Evolutionary conservation across 2,329 filamentous ascomycete species (phyloP).

Genomic region (Ophiostoma sp.): DNA sequence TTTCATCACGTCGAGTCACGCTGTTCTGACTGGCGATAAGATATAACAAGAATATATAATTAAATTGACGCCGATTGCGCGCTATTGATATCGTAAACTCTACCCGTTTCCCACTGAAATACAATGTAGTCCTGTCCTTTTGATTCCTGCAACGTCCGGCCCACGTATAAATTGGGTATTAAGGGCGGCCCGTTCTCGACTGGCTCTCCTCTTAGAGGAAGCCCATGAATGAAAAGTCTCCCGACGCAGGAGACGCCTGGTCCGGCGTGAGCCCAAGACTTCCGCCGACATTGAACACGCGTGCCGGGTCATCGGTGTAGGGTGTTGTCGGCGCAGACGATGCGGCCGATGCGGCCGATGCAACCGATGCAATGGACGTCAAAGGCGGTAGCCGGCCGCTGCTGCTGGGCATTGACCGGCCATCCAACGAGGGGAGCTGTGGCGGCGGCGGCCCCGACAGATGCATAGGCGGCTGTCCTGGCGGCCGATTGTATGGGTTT

Average conservation of each 20-base stretch:
- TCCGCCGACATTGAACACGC: background rate
- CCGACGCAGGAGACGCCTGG: background rate
- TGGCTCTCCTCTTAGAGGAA: background rate
- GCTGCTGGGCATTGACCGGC: background rate
- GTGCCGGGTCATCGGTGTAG: background rate
- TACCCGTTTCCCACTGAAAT: background rate
- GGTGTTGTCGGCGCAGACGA: background rate
- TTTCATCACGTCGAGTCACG: too few species aligned
- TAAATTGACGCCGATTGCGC: background rate
- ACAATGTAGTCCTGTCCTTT: background rate
- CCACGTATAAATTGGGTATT: background rate
- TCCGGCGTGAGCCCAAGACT: background rate
- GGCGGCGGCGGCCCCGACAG: background rate
- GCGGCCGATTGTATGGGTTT: background rate
- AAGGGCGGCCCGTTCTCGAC: too few species aligned
- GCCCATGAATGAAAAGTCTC: background rate
- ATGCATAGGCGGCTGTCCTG: background rate
- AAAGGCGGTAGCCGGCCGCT: background rate
- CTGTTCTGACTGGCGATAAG: background rate
- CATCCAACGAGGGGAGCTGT: background rate
- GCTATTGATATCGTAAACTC: constrained; percentile 2
- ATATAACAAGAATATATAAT: background rate
- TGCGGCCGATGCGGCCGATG: background rate
- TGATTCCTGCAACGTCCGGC: background rate
- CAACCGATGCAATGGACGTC: background rate